Evolutionary conservation across 352 stramenopile genomes (phyloP), one percentile per base, ranked within the genome.

Genomic region (Globisporangium orthogonon): DNA sequence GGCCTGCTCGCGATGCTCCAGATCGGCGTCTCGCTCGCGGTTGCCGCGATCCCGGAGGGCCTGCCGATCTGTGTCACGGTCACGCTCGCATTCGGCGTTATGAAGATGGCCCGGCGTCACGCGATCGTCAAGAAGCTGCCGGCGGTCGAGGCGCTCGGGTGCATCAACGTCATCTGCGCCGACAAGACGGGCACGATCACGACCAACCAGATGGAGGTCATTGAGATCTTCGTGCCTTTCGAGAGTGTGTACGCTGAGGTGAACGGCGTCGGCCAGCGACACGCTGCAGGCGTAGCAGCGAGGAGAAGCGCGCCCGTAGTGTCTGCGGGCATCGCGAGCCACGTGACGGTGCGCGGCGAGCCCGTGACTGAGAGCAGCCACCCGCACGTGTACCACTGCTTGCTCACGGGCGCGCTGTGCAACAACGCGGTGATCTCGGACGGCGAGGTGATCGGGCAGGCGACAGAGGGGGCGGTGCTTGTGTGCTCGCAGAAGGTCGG

Each of bases 101-200:
- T 93, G 77, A 89, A 91, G 54, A 94, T 94, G 85, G 81, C 81
- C 28, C 91, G 88, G 59, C 73, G 78, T 13, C 76, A 96, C 60
- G 83, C 81, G 55, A 94, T 94, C 29, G 75, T 96, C 31, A 95
- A 96, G 66, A 94, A 96, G 56, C 68, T 96, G 13, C 83, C 87
- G 18, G 83, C 91, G 2, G 75, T 92, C 7, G 73, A 89, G 54
- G 82, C 78, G 35, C 82, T 98, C 60, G 89, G 83, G 7, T 96
- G 93, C 53, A 97, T 96, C 39, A 96, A 94, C 40, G 89, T 98
- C 7, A 86, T 96, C 30, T 98, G 80, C 47, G 83, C 83, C 14
- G 95, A 98, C 73, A 98, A 98, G 75, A 98, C 94, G 2, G 95
- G 95, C 14, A 98, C 95, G 18, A 83, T 98, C 52, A 98, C 93